Evolutionary conservation across 2,329 filamentous ascomycete species (phyloP).

Genomic region (Colletotrichum eleusines): DNA sequence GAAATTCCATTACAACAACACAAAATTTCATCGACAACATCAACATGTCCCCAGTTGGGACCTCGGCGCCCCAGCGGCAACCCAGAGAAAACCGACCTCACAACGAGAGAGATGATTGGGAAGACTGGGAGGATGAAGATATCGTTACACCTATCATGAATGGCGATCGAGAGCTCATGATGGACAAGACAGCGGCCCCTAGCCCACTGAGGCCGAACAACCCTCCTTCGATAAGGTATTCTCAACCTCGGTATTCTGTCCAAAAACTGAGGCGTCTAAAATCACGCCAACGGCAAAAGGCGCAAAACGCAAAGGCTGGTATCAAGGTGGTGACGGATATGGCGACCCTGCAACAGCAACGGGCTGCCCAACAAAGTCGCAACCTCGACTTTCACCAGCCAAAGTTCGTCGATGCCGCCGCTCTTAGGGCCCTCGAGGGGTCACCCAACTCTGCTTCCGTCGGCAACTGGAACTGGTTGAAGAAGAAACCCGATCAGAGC

Average conservation of each 20-base stretch:
- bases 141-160: conserved; percentile 55
- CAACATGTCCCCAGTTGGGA: conserved; percentile 24
- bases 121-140: conserved; percentile 66
- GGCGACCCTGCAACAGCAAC: conserved; percentile 62
- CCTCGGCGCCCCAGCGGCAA: conserved; percentile 12
- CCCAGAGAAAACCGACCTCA: conserved; percentile 5
- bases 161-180: conserved; percentile 52
- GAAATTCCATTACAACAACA: not conserved
- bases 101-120: conserved; percentile 59
- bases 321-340: conserved; percentile 80
- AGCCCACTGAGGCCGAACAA: conserved; percentile 36
- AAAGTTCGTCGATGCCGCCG: conserved; percentile 70
- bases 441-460: conserved; percentile 64
- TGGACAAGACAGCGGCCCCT: conserved; percentile 34
- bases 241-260: conserved; percentile 50
- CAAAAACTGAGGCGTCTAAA: conserved; percentile 62
- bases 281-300: conserved; percentile 71
- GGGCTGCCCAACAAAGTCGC: conserved; percentile 49
- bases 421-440: conserved; percentile 70
- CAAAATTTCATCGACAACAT: not conserved
- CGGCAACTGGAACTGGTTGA: conserved; percentile 70
- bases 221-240: conserved; percentile 30
- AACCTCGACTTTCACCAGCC: conserved; percentile 47
- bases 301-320: conserved; percentile 70
- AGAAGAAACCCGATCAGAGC: conserved; percentile 50